Percentiles rank a stretch among this genome's conserved stretches.
phyloP scores from a whole-genome alignment of 495 filamentous ascomycete species.

The Oidiodendron maius region DNA sequence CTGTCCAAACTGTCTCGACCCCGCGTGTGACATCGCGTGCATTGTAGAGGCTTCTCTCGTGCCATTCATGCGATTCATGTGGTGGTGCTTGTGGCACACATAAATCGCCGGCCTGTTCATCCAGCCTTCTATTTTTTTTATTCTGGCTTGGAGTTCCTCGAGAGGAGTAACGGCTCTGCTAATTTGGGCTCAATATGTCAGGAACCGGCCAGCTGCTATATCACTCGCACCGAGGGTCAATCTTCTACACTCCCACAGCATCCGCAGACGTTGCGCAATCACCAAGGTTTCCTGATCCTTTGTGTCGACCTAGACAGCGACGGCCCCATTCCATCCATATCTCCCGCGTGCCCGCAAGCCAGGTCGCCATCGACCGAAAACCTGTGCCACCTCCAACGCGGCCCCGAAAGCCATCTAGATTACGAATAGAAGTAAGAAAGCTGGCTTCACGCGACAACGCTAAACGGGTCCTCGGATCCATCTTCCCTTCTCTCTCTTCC shows the following conservation, averaged over 20 bases:
- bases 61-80: too few relatives aligned
- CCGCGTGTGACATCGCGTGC: too few relatives aligned
- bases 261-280: slow-evolving; percentile 1
- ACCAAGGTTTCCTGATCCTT: slow-evolving; percentile 32
- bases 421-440: slow-evolving; percentile 27
- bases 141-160: too few relatives aligned
- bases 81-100: too few relatives aligned
- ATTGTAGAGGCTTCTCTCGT: too few relatives aligned
- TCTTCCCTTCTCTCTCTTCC: slow-evolving; percentile 23
- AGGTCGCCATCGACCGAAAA: slow-evolving; percentile 41
- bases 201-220: slow-evolving; percentile 5
- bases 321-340: slow-evolving; percentile 52
- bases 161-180: not conserved
- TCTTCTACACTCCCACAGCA: slow-evolving; percentile 13
- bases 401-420: slow-evolving; percentile 21
- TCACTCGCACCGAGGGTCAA: slow-evolving; percentile 12
- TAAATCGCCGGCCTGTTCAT: too few relatives aligned
- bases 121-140: too few relatives aligned
- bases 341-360: slow-evolving; percentile 45
- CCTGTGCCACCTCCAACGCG: slow-evolving; percentile 19
- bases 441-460: slow-evolving; percentile 29
- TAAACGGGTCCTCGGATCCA: slow-evolving; percentile 28
- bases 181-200: slow-evolving; percentile 19
- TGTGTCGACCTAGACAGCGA: slow-evolving; percentile 43
- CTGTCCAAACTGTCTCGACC: too few relatives aligned